These are phyloP conservation scores for Petunia axillaris DNA, from an alignment of 257 asterid species.

Conservation along the genomic window DNA sequence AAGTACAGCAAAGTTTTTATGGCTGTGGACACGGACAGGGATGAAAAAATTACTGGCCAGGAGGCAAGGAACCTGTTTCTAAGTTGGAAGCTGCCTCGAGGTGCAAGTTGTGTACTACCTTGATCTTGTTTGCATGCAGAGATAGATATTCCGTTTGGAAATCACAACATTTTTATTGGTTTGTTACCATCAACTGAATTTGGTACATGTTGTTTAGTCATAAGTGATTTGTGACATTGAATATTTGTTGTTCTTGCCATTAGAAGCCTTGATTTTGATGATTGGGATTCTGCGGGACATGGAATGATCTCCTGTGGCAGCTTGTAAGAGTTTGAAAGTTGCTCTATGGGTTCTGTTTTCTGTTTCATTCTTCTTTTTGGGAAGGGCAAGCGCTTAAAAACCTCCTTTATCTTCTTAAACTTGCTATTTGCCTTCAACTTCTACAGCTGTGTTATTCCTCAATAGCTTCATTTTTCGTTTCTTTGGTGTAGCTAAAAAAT, in stretches of 20 bases:
- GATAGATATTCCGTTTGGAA: constrained; percentile 88
- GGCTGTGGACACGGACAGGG: constrained; percentile 90
- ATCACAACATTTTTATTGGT: constrained; percentile 21
- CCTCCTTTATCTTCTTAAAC: background rate
- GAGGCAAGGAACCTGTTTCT: constrained; percentile 93
- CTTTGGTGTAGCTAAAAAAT: background rate
- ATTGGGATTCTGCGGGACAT: constrained; percentile 1
- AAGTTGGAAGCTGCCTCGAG: constrained; percentile 96
- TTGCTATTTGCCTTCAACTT: constrained; percentile 8
- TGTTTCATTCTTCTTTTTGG: constrained; percentile 18
- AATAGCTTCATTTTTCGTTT: constrained; percentile 3
- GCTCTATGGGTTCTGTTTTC: background rate
- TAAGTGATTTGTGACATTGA: background rate
- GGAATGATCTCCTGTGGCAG: constrained; percentile 9
- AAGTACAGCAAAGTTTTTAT: constrained; percentile 84
- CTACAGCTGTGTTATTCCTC: background rate
- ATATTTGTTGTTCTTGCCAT: constrained; percentile 5
- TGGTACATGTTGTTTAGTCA: background rate
- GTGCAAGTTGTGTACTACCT: constrained; percentile 37
- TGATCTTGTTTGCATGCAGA: constrained; percentile 38
- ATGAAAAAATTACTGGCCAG: constrained; percentile 91
- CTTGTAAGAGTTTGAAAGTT: background rate
- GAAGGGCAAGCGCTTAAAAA: background rate
- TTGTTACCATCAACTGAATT: background rate
- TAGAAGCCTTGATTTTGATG: constrained; percentile 4